Conservation (phyloP, 371 early-diverging fungal species). For the Zopfochytrium polystomum region DNA sequence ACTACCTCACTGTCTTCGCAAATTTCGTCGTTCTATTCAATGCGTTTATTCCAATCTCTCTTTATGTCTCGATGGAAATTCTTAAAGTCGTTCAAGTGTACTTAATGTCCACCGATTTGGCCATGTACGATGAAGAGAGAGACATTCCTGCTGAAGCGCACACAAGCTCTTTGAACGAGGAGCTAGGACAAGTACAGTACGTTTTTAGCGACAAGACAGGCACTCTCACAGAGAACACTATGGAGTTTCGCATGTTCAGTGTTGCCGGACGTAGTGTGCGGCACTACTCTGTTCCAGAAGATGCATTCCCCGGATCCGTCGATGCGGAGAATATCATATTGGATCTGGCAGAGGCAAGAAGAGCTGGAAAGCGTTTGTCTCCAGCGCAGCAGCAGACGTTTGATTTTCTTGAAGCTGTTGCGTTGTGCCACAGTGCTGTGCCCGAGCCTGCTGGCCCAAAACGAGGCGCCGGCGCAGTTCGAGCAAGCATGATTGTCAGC, state of each 20-base stretch:
- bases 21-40: conserved; percentile 66
- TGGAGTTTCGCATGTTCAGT: conserved; percentile 73
- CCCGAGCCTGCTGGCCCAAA: no score
- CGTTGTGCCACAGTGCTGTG: conserved; percentile 32
- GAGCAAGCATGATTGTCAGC: no score
- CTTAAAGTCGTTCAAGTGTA: conserved; percentile 44
- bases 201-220: conserved; percentile 86
- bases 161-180: conserved; percentile 87
- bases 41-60: conserved; percentile 90
- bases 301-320: no score
- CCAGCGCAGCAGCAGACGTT: conserved; percentile 9
- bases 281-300: no score
- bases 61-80: conserved; percentile 96
- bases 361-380: neutral
- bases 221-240: conserved; percentile 61
- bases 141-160: conserved; percentile 67
- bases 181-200: conserved; percentile 86
- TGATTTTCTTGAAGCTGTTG: conserved; percentile 30
- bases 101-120: conserved; percentile 78
- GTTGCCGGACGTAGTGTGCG: no score
- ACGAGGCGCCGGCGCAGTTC: no score
- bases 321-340: conserved; percentile 7
- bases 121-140: conserved; percentile 80
- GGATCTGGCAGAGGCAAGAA: conserved; percentile 5
- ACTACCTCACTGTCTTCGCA: conserved; percentile 12